A percentile compares a stretch with the other conserved stretches of the same genome.
phyloP scores from a whole-genome alignment of 345 rosid genomes.

The Pugionium cornutum region DNA sequence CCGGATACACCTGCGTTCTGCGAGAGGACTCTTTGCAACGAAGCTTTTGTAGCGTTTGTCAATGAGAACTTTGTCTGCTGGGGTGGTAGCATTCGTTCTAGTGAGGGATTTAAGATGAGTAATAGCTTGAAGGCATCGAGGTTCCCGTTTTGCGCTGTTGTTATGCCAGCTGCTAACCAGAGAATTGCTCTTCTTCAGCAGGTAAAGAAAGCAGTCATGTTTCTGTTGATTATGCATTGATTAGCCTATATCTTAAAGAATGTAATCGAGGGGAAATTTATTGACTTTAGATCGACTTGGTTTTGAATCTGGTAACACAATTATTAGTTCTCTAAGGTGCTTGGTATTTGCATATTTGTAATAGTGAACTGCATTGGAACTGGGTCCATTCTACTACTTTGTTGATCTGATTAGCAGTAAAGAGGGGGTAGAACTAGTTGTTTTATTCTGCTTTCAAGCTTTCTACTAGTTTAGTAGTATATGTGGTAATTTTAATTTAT shows the following conservation, averaged over 20 bases:
- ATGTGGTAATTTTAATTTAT: background rate
- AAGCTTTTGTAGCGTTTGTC: slow-evolving; percentile 60
- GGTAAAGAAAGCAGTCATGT: slow-evolving; percentile 43
- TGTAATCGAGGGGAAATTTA: background rate
- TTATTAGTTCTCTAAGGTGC: slow-evolving; percentile 2
- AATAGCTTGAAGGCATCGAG: slow-evolving; percentile 94
- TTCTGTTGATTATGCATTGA: background rate
- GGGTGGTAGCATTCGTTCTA: slow-evolving; percentile 94
- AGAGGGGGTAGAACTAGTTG: background rate
- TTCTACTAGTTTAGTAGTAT: slow-evolving; percentile 5
- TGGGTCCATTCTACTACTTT: background rate
- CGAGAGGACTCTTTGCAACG: slow-evolving; percentile 69
- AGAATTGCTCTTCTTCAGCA: slow-evolving; percentile 93
- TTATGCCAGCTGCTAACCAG: slow-evolving; percentile 94
- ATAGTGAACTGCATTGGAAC: background rate
- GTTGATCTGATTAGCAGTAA: slow-evolving; percentile 19
- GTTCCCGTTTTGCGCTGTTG: slow-evolving; percentile 95
- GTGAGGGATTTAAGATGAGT: slow-evolving; percentile 99
- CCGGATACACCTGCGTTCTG: slow-evolving; percentile 83
- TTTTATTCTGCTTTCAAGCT: slow-evolving; percentile 3
- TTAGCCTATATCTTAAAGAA: background rate
- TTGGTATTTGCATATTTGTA: background rate
- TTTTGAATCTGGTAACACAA: background rate
- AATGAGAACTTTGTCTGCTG: slow-evolving; percentile 92
- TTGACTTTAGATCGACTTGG: slow-evolving; percentile 8